Evolutionary conservation across 208 protist genomes (phyloP).

Genomic region (Trypanosoma scelopori): DNA sequence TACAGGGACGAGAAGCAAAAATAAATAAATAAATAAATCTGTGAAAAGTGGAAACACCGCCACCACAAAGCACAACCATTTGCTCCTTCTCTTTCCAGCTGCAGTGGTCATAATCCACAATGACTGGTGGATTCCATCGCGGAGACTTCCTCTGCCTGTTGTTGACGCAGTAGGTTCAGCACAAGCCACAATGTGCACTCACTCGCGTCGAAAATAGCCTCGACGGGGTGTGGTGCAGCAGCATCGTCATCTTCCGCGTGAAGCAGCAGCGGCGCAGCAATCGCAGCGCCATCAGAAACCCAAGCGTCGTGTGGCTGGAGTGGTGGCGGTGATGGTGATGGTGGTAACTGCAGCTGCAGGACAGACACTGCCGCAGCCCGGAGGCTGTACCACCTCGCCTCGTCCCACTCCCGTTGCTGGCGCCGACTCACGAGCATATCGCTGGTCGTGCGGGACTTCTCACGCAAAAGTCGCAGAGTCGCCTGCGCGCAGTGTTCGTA

Average conservation of each 20-base stretch:
- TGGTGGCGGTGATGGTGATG: too few relatives aligned
- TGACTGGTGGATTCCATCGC: not conserved
- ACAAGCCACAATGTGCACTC: slow-evolving; percentile 12
- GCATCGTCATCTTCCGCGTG: not conserved
- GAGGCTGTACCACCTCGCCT: slow-evolving; percentile 13
- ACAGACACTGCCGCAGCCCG: not conserved
- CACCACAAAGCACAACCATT: not conserved
- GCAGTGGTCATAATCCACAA: too few relatives aligned
- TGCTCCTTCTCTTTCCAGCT: not conserved
- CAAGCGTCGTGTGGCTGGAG: not conserved
- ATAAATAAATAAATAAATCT: too few relatives aligned
- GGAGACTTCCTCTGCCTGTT: not conserved
- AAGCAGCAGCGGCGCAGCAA: not conserved
- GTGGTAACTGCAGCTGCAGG: slow-evolving; percentile 1
- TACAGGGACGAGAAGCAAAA: too few relatives aligned
- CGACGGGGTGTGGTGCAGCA: not conserved
- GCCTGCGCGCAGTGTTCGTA: slow-evolving; percentile 2
- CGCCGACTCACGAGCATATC: slow-evolving; percentile 12
- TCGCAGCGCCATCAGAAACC: not conserved
- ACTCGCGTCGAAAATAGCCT: not conserved
- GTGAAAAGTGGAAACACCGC: too few relatives aligned
- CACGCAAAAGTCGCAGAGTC: not conserved
- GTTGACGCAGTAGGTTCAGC: not conserved
- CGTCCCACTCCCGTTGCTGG: slow-evolving; percentile 18
- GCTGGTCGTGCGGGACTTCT: slow-evolving; percentile 8